These are phyloP conservation scores for Crithidia mellificae DNA, from an alignment of 208 protist genomes.

Conservation along the genomic window DNA sequence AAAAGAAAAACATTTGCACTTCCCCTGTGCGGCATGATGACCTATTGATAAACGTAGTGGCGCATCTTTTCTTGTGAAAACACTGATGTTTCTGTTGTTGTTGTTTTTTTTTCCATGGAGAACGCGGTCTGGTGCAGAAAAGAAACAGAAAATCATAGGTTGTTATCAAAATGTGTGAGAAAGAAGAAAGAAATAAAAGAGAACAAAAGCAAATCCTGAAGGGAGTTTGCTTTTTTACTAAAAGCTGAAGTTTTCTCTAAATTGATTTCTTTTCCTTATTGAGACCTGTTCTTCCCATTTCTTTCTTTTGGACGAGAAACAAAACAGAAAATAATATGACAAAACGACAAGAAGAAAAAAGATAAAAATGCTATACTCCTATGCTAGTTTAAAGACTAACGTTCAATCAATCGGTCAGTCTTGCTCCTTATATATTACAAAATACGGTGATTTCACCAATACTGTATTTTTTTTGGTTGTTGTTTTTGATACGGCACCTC, in stretches of 20 bases:
- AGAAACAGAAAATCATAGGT: not conserved
- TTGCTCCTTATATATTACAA: conserved; percentile 6
- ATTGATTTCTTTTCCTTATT: conserved; percentile 2
- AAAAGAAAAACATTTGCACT: too few relatives aligned
- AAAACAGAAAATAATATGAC: conserved; percentile 12
- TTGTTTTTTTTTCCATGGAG: conserved; percentile 5
- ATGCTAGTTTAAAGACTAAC: conserved; percentile 16
- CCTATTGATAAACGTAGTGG: too few relatives aligned
- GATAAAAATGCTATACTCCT: conserved; percentile 30
- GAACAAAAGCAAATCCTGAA: not conserved
- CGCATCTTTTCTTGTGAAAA: too few relatives aligned
- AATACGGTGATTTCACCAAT: not conserved
- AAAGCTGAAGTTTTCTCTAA: too few relatives aligned
- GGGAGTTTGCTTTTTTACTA: conserved; percentile 4
- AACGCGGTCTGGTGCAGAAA: conserved; percentile 9
- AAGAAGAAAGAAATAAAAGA: conserved; percentile 9
- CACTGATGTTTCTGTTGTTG: not conserved
- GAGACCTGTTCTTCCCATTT: conserved; percentile 12
- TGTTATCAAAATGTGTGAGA: not conserved
- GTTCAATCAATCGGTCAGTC: not conserved
- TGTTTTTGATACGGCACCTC: conserved; percentile 2
- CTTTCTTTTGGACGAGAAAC: conserved; percentile 18
- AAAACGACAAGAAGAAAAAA: conserved; percentile 25
- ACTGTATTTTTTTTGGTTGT: too few relatives aligned
- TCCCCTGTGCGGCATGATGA: too few relatives aligned